Base-by-base conservation (phyloP, 345 rosid species). In the Heritiera littoralis region DNA sequence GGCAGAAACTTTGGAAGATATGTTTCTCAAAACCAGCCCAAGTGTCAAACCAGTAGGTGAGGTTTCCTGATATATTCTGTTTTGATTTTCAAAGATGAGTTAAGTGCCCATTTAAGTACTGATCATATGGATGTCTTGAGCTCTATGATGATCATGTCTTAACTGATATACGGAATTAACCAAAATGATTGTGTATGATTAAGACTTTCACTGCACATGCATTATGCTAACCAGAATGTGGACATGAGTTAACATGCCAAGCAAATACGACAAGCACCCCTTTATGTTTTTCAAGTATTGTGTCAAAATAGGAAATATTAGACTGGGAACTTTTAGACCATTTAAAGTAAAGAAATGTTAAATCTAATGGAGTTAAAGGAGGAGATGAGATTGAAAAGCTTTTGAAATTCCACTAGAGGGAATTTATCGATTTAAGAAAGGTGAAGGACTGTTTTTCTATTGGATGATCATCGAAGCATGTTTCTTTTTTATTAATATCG, bases 1-100 rank as follows among this genome's bases (percentile, higher is more conserved):
- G 84, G 97, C 93, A 20, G 83, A 82, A 72, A 83, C 93, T 23
- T 80, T 96, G 77, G 93, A 90, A 85, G 86, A 88, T 35, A 94
- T 94, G 99, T 96, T 96, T 85, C 82, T 81, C 55, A 80, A 68
- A 60, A 80, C 90, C 3, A 35, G 38, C 2, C 3, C 3, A 35
- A 35, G 38, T 65, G 67, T 82, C 69, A 35, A 35, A 35, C 20
- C 89, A 77, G 60, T 43, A 23, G 55, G 91, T 92, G 79, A 92
- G 90, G 75, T 78, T 81, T 84, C 55, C 55, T 35, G 3, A 35
- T 35, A 35, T 38, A 38, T 43, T 59, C 58, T 54, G n/a, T 15
- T 54, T 71, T 14, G 54, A 51, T 77, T 70, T 64, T 68, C 30
- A 35, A 48, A 60, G 30, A 74, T 20, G 13, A 72, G 38, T 80